Conservation (phyloP, 1,284 basidiomycete species). For the Ceratobasidium sp. region DNA sequence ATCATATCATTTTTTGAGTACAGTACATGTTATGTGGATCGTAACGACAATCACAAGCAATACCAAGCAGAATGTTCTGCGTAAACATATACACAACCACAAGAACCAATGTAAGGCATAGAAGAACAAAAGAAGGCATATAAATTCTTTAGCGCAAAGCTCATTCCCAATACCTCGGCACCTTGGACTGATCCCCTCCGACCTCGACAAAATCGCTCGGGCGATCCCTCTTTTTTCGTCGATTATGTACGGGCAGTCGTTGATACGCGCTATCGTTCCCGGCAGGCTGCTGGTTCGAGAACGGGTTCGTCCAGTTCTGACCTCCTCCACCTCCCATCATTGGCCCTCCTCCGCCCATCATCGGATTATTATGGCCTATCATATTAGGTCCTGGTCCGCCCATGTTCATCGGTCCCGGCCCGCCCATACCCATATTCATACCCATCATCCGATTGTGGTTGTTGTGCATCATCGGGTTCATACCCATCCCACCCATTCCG, state of each 20-base stretch:
- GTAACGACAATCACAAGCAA: neutral
- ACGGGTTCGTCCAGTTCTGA: slow-evolving; percentile 58
- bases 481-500: slow-evolving; percentile 59
- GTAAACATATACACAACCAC: neutral
- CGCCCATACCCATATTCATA: slow-evolving; percentile 41
- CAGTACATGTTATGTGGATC: slow-evolving; percentile 18
- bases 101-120: neutral
- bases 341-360: slow-evolving; percentile 18
- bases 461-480: slow-evolving; percentile 34
- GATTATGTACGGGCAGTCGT: slow-evolving; percentile 81
- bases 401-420: slow-evolving; percentile 7
- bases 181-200: slow-evolving; percentile 71
- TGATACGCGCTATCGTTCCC: slow-evolving; percentile 86
- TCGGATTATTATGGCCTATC: slow-evolving; percentile 31
- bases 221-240: slow-evolving; percentile 82
- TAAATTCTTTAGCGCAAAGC: neutral
- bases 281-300: slow-evolving; percentile 72
- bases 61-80: neutral
- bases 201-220: slow-evolving; percentile 87
- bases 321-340: slow-evolving; percentile 24
- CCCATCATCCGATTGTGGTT: slow-evolving; percentile 23
- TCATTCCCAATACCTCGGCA: slow-evolving; percentile 81
- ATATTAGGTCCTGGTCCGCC: slow-evolving; percentile 19
- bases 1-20: slow-evolving; percentile 48
- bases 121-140: neutral